Base-by-base conservation (phyloP, 345 rosid genomes). In the Eucalyptus sp. region DNA sequence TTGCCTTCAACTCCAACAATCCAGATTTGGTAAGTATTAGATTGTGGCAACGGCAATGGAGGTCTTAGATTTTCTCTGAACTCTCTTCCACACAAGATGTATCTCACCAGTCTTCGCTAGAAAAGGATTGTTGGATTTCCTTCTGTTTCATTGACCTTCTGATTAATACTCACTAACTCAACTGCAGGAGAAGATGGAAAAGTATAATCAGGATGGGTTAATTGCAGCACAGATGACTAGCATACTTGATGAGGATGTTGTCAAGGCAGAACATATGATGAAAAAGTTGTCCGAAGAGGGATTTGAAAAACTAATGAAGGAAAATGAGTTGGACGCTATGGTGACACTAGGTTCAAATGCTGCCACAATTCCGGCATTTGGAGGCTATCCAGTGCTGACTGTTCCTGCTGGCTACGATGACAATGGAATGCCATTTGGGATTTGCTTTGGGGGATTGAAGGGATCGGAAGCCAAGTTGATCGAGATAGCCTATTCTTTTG, bases 401-500 rank as follows among this genome's bases (percentile, higher is more conserved):
- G 93, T 90, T 87, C 91, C 91, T 22, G 90, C 91, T 31, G 90
- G 93, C 20, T 89, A 90, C 29, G 87, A 64, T 27, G 50, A 52
- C 51, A 52, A 86, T 7, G 90, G 93, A 33, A 88, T 79, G 91
- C 93, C 90, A 25, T 89, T 91, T 41, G 95, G 95, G 24, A 89
- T 94, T 25, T 89, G 87, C 41, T 92, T 83, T 83, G 86, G 86
- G 54, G 86, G 86, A 84, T 46, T 46, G 52, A 84, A n/a, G 86
- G 86, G 86, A 84, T 84, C 54, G 7, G 86, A 84, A n/a, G 22
- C 54, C 54, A 50, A 46, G 50, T 50, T 48, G 33, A 84, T 84
- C 27, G 86, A 84, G 90, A 90, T 92, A 37, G 94, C 94, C n/a
- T 93, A 91, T 52, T 89, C 80, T 18, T 94, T 94, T 25, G 90